Percentiles rank a stretch among this genome's conserved stretches.
These are phyloP conservation scores for Fonsecaea erecta DNA, from an alignment of 2,329 filamentous ascomycete genomes.

Conservation along the genomic window DNA sequence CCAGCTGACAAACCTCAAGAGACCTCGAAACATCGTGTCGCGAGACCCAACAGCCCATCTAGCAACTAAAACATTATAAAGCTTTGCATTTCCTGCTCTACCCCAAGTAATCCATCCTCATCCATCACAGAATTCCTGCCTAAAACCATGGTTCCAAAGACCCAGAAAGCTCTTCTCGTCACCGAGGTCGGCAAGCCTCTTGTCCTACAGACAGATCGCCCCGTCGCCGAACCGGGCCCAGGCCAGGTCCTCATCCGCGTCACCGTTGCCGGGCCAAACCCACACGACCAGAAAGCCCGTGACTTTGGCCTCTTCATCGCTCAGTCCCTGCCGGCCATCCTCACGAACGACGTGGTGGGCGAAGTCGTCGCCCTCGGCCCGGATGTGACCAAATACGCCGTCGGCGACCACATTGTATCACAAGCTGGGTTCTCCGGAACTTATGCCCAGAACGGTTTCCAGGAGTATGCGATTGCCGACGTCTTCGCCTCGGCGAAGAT, in stretches of 20 bases:
- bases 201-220: conserved; percentile 22
- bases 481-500: conserved; percentile 41
- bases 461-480: conserved; percentile 48
- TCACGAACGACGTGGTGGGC: conserved; percentile 46
- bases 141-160: conserved; percentile 18
- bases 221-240: conserved; percentile 41
- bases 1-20: too few relatives aligned
- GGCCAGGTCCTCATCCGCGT: conserved; percentile 48
- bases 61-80: too few relatives aligned
- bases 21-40: too few relatives aligned
- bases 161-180: conserved; percentile 28
- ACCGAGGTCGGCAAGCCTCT: conserved; percentile 29
- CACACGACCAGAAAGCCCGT: conserved; percentile 49
- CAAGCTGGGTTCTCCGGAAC: conserved; percentile 33
- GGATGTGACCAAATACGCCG: conserved; percentile 34
- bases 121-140: not conserved
- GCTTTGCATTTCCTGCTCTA: not conserved
- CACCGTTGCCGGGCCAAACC: conserved; percentile 42
- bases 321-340: conserved; percentile 40
- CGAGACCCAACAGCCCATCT: not conserved
- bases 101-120: not conserved
- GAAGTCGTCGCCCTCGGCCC: conserved; percentile 40
- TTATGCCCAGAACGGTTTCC: conserved; percentile 40
- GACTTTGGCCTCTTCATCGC: conserved; percentile 46
- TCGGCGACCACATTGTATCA: conserved; percentile 44